These are phyloP conservation scores for Mycena belliarum DNA, from an alignment of 768 basidiomycete species.

Conservation along the genomic window DNA sequence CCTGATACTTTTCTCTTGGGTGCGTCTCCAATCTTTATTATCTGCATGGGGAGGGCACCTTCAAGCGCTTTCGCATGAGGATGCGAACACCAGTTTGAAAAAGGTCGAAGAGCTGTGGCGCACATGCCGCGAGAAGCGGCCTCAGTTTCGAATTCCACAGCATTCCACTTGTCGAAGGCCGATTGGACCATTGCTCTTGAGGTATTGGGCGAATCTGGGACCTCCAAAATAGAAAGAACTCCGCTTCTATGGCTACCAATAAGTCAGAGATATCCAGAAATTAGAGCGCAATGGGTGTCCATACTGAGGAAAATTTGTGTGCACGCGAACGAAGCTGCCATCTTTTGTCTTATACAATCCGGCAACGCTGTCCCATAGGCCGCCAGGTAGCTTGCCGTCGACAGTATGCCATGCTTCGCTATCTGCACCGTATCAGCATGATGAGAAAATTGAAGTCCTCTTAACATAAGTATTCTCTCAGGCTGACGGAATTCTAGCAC, in stretches of 20 bases:
- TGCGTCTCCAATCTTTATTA: conserved; percentile 51
- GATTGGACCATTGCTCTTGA: conserved; percentile 39
- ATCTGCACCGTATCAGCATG: conserved; percentile 36
- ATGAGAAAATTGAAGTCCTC: neutral
- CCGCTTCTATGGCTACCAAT: conserved; percentile 48
- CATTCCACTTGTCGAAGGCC: conserved; percentile 43
- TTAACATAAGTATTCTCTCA: neutral
- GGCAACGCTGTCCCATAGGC: conserved; percentile 50
- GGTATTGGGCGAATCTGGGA: conserved; percentile 31
- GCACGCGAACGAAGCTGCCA: conserved; percentile 50
- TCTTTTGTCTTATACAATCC: conserved; percentile 58
- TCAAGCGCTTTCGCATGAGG: conserved; percentile 45
- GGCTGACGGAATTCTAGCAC: conserved; percentile 54
- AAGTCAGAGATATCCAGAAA: neutral
- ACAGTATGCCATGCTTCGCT: conserved; percentile 54
- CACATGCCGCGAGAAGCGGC: conserved; percentile 49
- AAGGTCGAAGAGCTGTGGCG: conserved; percentile 50
- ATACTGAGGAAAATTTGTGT: conserved; percentile 70
- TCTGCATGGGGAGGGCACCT: conserved; percentile 42
- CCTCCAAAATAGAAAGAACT: conserved; percentile 45
- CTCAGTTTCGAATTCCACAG: conserved; percentile 47
- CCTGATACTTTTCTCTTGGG: conserved; percentile 31
- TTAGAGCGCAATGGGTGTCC: neutral
- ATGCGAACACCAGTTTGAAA: conserved; percentile 50
- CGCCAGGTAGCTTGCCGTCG: conserved; percentile 35